Conservation (phyloP, 139 green algal species). For the Gonium pectorale region DNA sequence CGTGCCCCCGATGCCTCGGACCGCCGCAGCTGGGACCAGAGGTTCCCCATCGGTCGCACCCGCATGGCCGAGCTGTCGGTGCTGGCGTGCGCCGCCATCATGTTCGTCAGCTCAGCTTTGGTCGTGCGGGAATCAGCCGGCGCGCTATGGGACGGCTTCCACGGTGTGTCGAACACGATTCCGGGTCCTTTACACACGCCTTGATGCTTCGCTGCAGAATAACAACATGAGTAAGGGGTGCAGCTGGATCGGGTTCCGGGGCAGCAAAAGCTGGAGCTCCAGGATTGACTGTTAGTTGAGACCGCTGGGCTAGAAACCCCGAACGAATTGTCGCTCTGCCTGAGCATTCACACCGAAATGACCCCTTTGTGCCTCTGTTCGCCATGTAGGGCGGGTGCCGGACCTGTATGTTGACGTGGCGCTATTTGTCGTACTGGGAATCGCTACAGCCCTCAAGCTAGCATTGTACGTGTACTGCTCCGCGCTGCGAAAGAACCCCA, state of each 20-base stretch:
- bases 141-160: background rate
- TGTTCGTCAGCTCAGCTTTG: constrained; percentile 22
- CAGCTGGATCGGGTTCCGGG: too few species aligned
- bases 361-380: too few species aligned
- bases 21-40: constrained; percentile 11
- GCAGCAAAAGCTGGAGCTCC: too few species aligned
- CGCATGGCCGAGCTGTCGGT: constrained; percentile 30
- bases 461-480: constrained; percentile 29
- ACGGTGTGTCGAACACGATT: constrained; percentile 15
- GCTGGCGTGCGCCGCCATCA: constrained; percentile 30
- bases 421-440: background rate
- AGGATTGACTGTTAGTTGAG: too few species aligned
- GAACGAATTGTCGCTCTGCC: too few species aligned
- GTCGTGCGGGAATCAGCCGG: constrained; percentile 23
- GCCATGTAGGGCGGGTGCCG: background rate
- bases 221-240: too few species aligned
- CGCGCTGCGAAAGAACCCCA: constrained; percentile 31
- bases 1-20: background rate
- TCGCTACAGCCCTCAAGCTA: constrained; percentile 26
- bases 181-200: too few species aligned
- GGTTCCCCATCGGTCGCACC: constrained; percentile 34
- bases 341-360: too few species aligned
- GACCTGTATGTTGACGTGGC: background rate
- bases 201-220: too few species aligned
- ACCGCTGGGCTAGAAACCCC: too few species aligned